A percentile compares a stretch with the other conserved stretches of the same genome.
Evolutionary conservation across 768 basidiomycete genomes (phyloP).

Genomic region (Mrakia frigida): DNA sequence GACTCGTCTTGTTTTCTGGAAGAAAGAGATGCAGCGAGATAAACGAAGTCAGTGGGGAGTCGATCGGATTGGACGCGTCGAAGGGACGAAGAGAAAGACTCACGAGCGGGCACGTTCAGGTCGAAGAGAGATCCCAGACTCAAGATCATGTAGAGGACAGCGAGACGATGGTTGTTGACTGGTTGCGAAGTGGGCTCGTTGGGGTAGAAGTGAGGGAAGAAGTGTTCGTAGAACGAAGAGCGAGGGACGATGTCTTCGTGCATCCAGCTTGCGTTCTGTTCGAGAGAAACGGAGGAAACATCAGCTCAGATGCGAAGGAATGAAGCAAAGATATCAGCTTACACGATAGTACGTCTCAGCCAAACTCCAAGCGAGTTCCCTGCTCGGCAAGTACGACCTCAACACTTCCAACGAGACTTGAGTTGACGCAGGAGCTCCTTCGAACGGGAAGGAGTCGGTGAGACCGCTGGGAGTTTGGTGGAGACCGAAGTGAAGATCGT

Average conservation of each 20-base stretch:
- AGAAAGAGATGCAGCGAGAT: background rate
- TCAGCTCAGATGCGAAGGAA: background rate
- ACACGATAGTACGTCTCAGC: slow-evolving; percentile 7
- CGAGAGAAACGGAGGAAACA: background rate
- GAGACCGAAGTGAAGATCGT: slow-evolving; percentile 10
- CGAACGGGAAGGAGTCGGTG: slow-evolving; percentile 13
- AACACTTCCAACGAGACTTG: background rate
- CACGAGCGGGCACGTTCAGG: slow-evolving; percentile 44
- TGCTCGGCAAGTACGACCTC: background rate
- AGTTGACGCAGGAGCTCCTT: background rate
- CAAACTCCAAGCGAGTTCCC: slow-evolving; percentile 6
- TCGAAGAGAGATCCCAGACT: slow-evolving; percentile 64
- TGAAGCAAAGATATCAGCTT: background rate
- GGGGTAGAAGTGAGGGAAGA: slow-evolving; percentile 19
- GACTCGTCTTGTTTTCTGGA: slow-evolving; percentile 10
- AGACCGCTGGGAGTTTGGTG: background rate
- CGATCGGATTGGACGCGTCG: background rate
- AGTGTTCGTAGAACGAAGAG: background rate
- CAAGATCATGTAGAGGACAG: slow-evolving; percentile 62
- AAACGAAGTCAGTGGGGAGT: background rate
- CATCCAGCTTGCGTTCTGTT: slow-evolving; percentile 19
- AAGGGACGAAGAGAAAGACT: background rate
- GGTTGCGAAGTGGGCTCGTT: background rate
- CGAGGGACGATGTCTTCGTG: slow-evolving; percentile 15
- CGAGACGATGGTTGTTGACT: slow-evolving; percentile 50